Base-by-base conservation (phyloP, 2,329 filamentous ascomycete species). In the Colletotrichum euphorbiae region DNA sequence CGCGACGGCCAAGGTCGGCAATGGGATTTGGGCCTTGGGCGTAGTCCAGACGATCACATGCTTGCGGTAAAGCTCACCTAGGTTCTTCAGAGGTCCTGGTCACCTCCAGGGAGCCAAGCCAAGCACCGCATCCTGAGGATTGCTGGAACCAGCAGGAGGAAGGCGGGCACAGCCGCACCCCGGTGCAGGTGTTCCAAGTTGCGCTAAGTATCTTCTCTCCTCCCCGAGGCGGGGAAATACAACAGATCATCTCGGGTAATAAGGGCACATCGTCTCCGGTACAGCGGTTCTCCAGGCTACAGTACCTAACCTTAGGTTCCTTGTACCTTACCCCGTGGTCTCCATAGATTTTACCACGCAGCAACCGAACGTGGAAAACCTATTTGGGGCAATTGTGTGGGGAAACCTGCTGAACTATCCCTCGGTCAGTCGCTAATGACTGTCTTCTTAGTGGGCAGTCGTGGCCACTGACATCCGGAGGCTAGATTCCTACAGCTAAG, bases 1-100 rank as follows among this genome's bases (percentile, higher is more conserved):
- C 66, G 66, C 66, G 66, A 68, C 48, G 66, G 61, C 61, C 66
- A 60, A 28, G 46, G 66, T 69, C 66, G 66, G 66, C 62, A 69
- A 69, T 55, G 36, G 52, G 31, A 50, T 45, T 31, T 42, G 43
- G 19, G 36, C 36, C 36, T 38, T 17, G 45, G 45, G 52, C 50
- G 3, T 52, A 42, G 51, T 40, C 56, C 52, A 66, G 56, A 19
- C 45, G 42, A 69, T 69, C 66, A 69, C 66, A 69, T 69, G 66
- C 66, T 69, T 66, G 33, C 33, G 42, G 38, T 21, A 36, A 36
- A 46, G 43, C 55, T 56, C 28, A 28, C 6, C n/a, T n/a, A n/a
- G n/a, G n/a, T n/a, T n/a, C n/a, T n/a, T n/a, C n/a, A n/a, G n/a
- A n/a, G n/a, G n/a, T n/a, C n/a, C n/a, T n/a, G n/a, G n/a, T 28